A percentile compares a stretch with the other conserved stretches of the same genome.
phyloP scores from a whole-genome alignment of 305 asterid species.

The Fraxinus paxiana region DNA sequence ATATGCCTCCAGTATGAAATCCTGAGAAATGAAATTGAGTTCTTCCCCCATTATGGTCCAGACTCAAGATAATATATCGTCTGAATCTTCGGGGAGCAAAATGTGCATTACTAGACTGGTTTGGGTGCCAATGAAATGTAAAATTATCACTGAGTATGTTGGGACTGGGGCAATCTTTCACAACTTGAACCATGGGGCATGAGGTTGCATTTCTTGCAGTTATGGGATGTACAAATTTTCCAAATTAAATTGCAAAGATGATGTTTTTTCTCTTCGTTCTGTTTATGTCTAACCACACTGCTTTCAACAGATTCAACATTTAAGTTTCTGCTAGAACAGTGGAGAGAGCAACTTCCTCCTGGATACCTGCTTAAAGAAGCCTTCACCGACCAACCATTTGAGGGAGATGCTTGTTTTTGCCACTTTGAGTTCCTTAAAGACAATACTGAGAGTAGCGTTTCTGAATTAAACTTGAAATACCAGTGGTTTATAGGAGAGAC shows the following conservation, averaged over 20 bases:
- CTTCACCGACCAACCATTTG: slow-evolving; percentile 71
- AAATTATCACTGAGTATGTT: slow-evolving; percentile 2
- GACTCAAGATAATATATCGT: background rate
- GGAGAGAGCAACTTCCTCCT: slow-evolving; percentile 89
- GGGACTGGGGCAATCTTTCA: slow-evolving; percentile 10
- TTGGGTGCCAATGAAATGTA: background rate
- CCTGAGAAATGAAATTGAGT: slow-evolving; percentile 7
- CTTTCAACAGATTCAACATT: slow-evolving; percentile 78
- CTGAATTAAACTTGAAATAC: slow-evolving; percentile 57
- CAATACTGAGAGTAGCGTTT: slow-evolving; percentile 41
- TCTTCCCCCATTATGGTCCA: slow-evolving; percentile 7
- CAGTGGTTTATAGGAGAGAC: slow-evolving; percentile 86
- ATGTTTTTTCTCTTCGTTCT: slow-evolving; percentile 7
- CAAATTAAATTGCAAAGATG: background rate
- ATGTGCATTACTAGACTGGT: slow-evolving; percentile 4
- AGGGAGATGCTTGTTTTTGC: slow-evolving; percentile 89
- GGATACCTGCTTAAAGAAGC: slow-evolving; percentile 77
- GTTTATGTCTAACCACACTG: slow-evolving; percentile 15
- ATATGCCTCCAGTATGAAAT: background rate
- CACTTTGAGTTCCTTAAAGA: slow-evolving; percentile 83
- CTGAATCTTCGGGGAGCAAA: background rate
- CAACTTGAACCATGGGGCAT: background rate
- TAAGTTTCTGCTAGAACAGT: slow-evolving; percentile 80
- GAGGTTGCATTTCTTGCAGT: background rate
- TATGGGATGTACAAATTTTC: background rate